Evolutionary conservation across 768 basidiomycete species (phyloP).

Genomic region (Pulveroboletus sp.): DNA sequence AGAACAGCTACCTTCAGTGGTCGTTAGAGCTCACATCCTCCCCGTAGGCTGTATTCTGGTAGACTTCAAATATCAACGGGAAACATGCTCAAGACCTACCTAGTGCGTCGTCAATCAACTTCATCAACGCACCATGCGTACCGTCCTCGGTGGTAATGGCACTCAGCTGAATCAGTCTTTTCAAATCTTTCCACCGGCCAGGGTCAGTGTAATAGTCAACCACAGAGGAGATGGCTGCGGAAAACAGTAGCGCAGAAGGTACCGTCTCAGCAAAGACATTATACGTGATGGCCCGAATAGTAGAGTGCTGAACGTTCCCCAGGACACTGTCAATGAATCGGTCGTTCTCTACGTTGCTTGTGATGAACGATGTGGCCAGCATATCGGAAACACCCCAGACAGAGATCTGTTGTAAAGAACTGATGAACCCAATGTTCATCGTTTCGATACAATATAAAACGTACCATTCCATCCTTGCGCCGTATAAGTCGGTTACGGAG

Average conservation of each 20-base stretch:
- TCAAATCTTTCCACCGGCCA: conserved; percentile 25
- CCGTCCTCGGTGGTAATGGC: conserved; percentile 22
- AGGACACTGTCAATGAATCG: conserved; percentile 18
- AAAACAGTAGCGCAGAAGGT: conserved; percentile 53
- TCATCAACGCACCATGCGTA: conserved; percentile 32
- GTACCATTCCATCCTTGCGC: conserved; percentile 18
- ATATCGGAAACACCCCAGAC: conserved; percentile 18
- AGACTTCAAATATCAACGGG: conserved; percentile 16
- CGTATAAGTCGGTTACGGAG: conserved; percentile 22
- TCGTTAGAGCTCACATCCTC: conserved; percentile 26
- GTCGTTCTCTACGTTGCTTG: conserved; percentile 22
- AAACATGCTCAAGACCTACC: conserved; percentile 27
- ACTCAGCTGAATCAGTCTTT: conserved; percentile 38
- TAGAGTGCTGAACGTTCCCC: not conserved
- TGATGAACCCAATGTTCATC: not conserved
- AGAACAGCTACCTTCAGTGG: conserved; percentile 16
- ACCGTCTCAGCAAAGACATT: conserved; percentile 50
- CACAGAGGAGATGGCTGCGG: conserved; percentile 49
- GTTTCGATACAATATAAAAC: not conserved
- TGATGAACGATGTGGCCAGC: conserved; percentile 16
- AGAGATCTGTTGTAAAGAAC: conserved; percentile 10
- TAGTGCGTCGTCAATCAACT: conserved; percentile 45
- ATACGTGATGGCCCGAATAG: conserved; percentile 38
- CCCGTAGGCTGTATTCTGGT: conserved; percentile 31
- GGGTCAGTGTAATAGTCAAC: conserved; percentile 57